Conservation (phyloP, 2,329 filamentous ascomycete genomes). For the Emydomyces testavorans region DNA sequence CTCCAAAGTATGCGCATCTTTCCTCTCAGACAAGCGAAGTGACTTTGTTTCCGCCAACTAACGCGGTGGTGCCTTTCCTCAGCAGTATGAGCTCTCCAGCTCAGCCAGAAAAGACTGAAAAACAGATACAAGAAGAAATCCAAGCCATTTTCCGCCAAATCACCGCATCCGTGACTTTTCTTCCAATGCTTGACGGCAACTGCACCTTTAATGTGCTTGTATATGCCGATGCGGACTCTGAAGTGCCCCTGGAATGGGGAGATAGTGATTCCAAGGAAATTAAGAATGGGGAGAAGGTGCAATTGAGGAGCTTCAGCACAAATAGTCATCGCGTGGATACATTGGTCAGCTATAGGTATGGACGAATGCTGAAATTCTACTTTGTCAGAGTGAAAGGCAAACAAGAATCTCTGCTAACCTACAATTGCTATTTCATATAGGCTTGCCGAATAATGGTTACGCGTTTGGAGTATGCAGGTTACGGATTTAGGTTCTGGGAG, state of each 20-base stretch:
- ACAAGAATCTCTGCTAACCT: background rate
- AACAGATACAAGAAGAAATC: conserved; percentile 90
- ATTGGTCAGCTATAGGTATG: conserved; percentile 71
- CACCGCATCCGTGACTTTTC: conserved; percentile 90
- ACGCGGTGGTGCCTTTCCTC: background rate
- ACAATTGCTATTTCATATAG: background rate
- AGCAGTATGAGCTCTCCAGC: conserved; percentile 13
- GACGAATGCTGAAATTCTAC: conserved; percentile 8
- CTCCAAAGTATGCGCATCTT: conserved; percentile 38
- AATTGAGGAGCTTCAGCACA: conserved; percentile 90
- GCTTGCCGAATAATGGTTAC: background rate
- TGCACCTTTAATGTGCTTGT: conserved; percentile 99
- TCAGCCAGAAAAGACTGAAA: conserved; percentile 64
- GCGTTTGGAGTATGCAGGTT: background rate
- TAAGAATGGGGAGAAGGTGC: conserved; percentile 82
- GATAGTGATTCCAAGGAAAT: conserved; percentile 98
- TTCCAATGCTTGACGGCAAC: conserved; percentile 84
- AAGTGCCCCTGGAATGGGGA: conserved; percentile 96
- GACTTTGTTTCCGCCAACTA: background rate
- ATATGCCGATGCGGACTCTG: conserved; percentile 91
- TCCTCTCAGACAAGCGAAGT: background rate
- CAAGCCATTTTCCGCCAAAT: conserved; percentile 96
- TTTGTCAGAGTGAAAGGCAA: background rate
- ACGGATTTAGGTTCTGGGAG: background rate
- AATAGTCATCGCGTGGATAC: conserved; percentile 91